These are phyloP conservation scores for Epichloe uncinata DNA, from an alignment of 2,329 filamentous ascomycete genomes.

Conservation along the genomic window DNA sequence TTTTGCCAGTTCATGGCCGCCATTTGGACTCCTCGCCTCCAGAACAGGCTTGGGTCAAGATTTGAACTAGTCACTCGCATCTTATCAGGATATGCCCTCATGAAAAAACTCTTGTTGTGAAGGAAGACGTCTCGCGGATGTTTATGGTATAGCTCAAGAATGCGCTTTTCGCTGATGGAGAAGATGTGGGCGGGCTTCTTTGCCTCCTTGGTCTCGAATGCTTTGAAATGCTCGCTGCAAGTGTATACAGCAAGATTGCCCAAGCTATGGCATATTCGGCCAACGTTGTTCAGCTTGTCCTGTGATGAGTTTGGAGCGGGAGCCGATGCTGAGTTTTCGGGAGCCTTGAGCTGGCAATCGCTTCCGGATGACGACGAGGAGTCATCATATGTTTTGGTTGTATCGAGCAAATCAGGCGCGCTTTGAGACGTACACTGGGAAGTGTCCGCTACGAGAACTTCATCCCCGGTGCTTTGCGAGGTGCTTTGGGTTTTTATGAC, in stretches of 20 bases:
- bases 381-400: slow-evolving; percentile 22
- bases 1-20: slow-evolving; percentile 96
- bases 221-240: slow-evolving; percentile 67
- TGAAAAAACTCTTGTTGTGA: slow-evolving; percentile 79
- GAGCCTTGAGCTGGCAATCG: slow-evolving; percentile 16
- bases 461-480: slow-evolving; percentile 1
- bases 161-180: slow-evolving; percentile 75
- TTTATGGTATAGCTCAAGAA: slow-evolving; percentile 43
- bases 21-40: slow-evolving; percentile 94
- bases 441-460: background rate
- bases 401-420: slow-evolving; percentile 16
- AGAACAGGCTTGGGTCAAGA: slow-evolving; percentile 81
- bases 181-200: slow-evolving; percentile 59
- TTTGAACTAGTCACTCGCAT: slow-evolving; percentile 79
- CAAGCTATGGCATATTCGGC: slow-evolving; percentile 54
- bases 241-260: slow-evolving; percentile 74
- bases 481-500: slow-evolving; percentile 16
- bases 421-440: background rate
- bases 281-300: slow-evolving; percentile 31
- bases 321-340: slow-evolving; percentile 2
- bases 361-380: slow-evolving; percentile 29
- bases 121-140: slow-evolving; percentile 63
- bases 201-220: slow-evolving; percentile 51
- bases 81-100: slow-evolving; percentile 81
- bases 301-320: slow-evolving; percentile 3